A percentile compares a stretch with the other conserved stretches of the same genome.
Conservation (phyloP, 208 protist genomes). For the Trypanosoma lewisi region DNA sequence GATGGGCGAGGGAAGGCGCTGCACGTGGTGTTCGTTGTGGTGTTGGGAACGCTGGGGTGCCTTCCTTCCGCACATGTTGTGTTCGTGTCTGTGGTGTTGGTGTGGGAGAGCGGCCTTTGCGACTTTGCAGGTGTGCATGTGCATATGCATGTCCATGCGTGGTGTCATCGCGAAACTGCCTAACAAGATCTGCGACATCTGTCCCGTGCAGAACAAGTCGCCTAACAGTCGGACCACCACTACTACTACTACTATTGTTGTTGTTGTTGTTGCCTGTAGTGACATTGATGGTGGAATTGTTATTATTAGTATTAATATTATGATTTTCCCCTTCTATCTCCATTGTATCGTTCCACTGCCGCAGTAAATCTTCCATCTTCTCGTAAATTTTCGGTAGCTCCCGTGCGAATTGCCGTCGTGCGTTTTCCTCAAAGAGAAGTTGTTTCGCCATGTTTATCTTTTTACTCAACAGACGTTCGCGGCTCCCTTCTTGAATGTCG, state of each 20-base stretch:
- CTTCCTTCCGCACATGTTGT: not conserved
- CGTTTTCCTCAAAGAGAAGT: conserved; percentile 71
- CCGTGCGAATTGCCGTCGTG: conserved; percentile 52
- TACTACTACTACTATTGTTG: not conserved
- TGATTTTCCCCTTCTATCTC: conserved; percentile 1
- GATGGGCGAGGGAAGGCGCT: not conserved
- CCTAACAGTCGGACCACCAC: not conserved
- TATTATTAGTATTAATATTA: no score
- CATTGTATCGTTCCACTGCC: conserved; percentile 47
- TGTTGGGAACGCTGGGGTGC: not conserved
- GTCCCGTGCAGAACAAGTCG: conserved; percentile 28
- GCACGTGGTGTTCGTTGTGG: conserved; percentile 4
- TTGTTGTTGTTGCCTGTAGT: no score
- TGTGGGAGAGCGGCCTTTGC: not conserved
- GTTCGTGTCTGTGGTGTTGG: not conserved
- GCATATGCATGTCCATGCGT: no score
- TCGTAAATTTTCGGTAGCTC: conserved; percentile 59
- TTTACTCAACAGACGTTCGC: conserved; percentile 73
- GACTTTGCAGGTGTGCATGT: not conserved
- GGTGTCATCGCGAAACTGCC: conserved; percentile 12
- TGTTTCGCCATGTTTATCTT: conserved; percentile 87
- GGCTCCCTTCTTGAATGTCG: conserved; percentile 41
- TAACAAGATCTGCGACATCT: conserved; percentile 24
- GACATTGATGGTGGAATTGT: not conserved
- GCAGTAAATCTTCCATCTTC: conserved; percentile 36